Evolutionary conservation across 805 yeast genomes (phyloP).

Genomic region (Blastobotrys mokoenaii): DNA sequence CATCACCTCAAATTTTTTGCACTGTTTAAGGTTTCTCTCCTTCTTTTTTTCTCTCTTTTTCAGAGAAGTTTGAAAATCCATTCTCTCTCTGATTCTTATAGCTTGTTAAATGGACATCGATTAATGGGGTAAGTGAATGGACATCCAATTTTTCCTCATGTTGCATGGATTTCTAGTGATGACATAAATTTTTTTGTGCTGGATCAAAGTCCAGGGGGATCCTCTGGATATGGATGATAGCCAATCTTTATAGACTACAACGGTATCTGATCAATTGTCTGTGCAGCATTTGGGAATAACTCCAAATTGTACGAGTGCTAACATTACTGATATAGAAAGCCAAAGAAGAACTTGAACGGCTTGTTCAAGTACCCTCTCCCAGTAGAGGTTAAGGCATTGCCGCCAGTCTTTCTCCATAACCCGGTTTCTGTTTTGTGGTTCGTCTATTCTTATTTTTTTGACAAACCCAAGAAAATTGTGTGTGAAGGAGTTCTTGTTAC

Average conservation of each 20-base stretch:
- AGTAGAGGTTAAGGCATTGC: constrained; percentile 39
- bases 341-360: constrained; percentile 14
- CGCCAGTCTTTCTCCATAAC: constrained; percentile 51
- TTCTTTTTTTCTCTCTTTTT: neutral
- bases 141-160: neutral
- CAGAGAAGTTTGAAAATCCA: neutral
- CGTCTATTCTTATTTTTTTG: constrained; percentile 23
- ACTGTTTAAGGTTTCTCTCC: neutral
- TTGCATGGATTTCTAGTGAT: neutral
- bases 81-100: neutral
- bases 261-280: constrained; percentile 68
- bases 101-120: neutral
- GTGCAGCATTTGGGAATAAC: neutral
- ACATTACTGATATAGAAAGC: neutral
- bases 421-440: constrained; percentile 57
- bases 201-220: constrained; percentile 2
- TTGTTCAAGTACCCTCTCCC: constrained; percentile 51
- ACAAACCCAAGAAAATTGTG: constrained; percentile 12
- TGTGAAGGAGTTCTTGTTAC: constrained; percentile 5
- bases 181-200: constrained; percentile 1
- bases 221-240: constrained; percentile 13
- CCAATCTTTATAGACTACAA: constrained; percentile 76
- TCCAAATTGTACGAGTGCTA: constrained; percentile 14
- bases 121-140: too few relatives aligned
- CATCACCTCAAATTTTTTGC: neutral